These are phyloP conservation scores for Choanephora cucurbitarum DNA, from an alignment of 371 early-diverging fungal species.

Conservation along the genomic window DNA sequence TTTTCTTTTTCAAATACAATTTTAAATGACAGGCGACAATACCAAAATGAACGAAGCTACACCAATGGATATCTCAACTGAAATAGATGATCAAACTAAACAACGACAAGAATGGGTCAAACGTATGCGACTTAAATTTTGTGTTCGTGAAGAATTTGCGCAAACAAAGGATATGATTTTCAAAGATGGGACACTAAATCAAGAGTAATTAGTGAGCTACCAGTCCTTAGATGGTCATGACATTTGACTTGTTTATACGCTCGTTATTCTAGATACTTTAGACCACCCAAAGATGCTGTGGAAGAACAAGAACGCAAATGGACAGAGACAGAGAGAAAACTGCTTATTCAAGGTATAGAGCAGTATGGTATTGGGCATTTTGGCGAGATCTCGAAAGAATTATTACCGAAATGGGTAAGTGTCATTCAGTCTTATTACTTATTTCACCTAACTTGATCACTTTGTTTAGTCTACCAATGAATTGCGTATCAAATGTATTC, in stretches of 20 bases:
- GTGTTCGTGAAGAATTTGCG: conserved; percentile 78
- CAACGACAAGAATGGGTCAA: conserved; percentile 80
- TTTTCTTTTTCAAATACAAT: too few species aligned
- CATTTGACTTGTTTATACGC: too few species aligned
- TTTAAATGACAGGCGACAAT: conserved; percentile 5
- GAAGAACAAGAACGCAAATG: conserved; percentile 70
- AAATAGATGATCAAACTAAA: conserved; percentile 7
- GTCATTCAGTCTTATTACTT: too few species aligned
- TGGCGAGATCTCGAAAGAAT: conserved; percentile 79
- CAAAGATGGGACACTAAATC: conserved; percentile 82
- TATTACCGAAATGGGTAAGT: conserved; percentile 82
- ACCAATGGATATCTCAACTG: not conserved
- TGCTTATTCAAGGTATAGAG: conserved; percentile 82
- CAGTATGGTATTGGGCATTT: conserved; percentile 89
- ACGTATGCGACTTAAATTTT: conserved; percentile 80
- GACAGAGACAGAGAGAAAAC: conserved; percentile 77
- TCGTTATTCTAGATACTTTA: conserved; percentile 86
- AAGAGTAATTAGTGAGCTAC: too few species aligned
- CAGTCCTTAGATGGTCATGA: too few species aligned
- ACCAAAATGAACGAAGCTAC: conserved; percentile 3
- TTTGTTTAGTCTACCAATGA: conserved; percentile 73
- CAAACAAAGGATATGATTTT: conserved; percentile 81
- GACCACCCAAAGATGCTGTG: conserved; percentile 67
- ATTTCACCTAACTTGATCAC: too few species aligned
- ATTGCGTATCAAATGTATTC: conserved; percentile 81